Base-by-base conservation (phyloP, 1,284 basidiomycete genomes). In the Pseudozyma tsukubaensis region DNA sequence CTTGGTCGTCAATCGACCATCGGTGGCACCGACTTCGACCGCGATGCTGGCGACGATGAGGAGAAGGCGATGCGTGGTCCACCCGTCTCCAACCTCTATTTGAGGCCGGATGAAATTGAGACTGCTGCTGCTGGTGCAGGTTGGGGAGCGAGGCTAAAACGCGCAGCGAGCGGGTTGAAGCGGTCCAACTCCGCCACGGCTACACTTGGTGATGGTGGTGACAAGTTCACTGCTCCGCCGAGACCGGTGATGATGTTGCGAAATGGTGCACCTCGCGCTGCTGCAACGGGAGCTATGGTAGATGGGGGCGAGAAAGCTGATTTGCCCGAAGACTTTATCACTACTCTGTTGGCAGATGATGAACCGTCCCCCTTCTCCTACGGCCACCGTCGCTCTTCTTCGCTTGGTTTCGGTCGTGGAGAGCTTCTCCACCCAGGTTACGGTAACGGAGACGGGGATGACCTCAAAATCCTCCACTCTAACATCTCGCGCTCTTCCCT, bases 271-370 rank as follows among this genome's bases (percentile, higher is more conserved):
- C 61, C 57, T 18, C 56, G 49, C 36, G 51, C 45, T 8, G 36
- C 55, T 10, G 35, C 24, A 29, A 29, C 24, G 24, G 24, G 6
- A 43, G 21, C 19, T 21, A 40, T 29, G n/a, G 13, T n/a, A 42
- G 49, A 69, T 32, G n/a, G 19, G 16, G 16, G n/a, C 3, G 43
- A 39, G 36, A 43, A 34, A 21, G 16, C 19, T 10, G 66, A 61
- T 8, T 48, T 77, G 4, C 72, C 72, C 5, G 72, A 72, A 5
- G 67, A 65, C 2, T 77, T 77, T 40, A 74, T 77, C 61, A 47
- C 44, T 6, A 59, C 58, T 21, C 50, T 77, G 5, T 18, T 45
- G 19, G 57, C 54, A 4, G 67, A 56, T 12, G 68, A 68, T n/a
- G 62, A 71, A 3, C 37, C 56, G 5, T 47, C 48, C 8, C 40